A percentile compares a stretch with the other conserved stretches of the same genome.
These are phyloP conservation scores for Phytomonas francai DNA, from an alignment of 208 protist genomes.

Conservation along the genomic window DNA sequence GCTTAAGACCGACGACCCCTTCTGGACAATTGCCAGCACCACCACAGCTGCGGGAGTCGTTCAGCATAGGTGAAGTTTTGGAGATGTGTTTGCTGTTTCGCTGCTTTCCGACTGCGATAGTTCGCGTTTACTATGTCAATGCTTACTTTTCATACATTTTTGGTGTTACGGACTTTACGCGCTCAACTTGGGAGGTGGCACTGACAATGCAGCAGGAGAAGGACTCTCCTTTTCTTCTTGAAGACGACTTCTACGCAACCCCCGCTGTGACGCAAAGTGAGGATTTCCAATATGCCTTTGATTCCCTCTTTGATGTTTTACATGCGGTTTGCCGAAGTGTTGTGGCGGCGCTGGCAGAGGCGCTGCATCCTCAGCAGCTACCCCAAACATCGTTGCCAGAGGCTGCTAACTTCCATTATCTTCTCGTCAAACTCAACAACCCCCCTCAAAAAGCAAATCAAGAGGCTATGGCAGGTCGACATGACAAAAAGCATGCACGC, in stretches of 20 bases:
- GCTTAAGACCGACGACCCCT: slow-evolving; percentile 12
- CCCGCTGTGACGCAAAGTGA: neutral
- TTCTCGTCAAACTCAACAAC: neutral
- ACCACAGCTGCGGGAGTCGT: slow-evolving; percentile 30
- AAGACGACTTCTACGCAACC: neutral
- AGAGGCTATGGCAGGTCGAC: slow-evolving; percentile 1
- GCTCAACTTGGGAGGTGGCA: neutral
- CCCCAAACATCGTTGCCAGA: neutral
- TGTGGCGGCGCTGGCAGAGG: neutral
- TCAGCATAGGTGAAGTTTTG: slow-evolving; percentile 49
- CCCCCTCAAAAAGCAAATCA: neutral
- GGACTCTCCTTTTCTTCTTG: neutral
- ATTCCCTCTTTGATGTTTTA: neutral
- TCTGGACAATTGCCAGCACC: neutral
- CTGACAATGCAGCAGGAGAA: neutral
- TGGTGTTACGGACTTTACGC: neutral
- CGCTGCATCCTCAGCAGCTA: neutral
- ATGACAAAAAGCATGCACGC: neutral
- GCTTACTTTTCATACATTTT: neutral
- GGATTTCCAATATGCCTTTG: neutral
- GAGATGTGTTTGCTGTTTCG: slow-evolving; percentile 36
- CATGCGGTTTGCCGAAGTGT: neutral
- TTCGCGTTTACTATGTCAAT: slow-evolving; percentile 42
- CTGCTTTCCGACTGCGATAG: slow-evolving; percentile 41
- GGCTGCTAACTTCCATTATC: neutral